phyloP scores from a whole-genome alignment of 2,329 filamentous ascomycete genomes.

The Tolypocladium guangdongense region DNA sequence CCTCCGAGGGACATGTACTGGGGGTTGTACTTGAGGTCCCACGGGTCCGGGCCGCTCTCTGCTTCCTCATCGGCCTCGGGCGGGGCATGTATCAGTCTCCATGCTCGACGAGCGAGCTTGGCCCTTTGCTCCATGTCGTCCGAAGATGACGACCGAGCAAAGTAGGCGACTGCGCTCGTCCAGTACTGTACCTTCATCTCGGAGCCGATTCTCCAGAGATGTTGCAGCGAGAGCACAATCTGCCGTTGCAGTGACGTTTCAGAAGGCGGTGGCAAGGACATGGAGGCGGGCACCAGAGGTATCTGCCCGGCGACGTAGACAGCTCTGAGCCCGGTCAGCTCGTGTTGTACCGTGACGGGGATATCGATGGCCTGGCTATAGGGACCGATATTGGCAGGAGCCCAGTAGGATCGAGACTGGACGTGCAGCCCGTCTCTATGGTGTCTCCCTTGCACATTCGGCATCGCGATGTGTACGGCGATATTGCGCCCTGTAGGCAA shows the following conservation, averaged over 20 bases:
- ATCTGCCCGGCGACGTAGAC: slow-evolving; percentile 84
- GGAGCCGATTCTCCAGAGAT: slow-evolving; percentile 72
- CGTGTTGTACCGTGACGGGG: slow-evolving; percentile 12
- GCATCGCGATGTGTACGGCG: slow-evolving; percentile 43
- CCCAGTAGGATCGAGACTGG: slow-evolving; percentile 92
- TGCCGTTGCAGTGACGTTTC: slow-evolving; percentile 41
- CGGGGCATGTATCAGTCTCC: slow-evolving; percentile 33
- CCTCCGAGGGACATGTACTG: slow-evolving; percentile 31
- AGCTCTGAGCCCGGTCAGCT: slow-evolving; percentile 15
- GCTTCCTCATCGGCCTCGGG: slow-evolving; percentile 36
- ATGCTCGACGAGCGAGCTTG: slow-evolving; percentile 32
- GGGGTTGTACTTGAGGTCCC: slow-evolving; percentile 53
- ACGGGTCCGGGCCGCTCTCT: slow-evolving; percentile 49
- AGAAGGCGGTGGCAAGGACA: slow-evolving; percentile 43
- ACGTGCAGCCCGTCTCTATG: slow-evolving; percentile 65
- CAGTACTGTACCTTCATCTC: slow-evolving; percentile 65
- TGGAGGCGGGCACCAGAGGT: slow-evolving; percentile 69
- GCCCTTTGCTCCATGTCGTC: slow-evolving; percentile 24
- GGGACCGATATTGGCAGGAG: slow-evolving; percentile 91
- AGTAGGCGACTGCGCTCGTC: slow-evolving; percentile 65
- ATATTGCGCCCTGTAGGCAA: slow-evolving; percentile 51
- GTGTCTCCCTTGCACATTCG: slow-evolving; percentile 13
- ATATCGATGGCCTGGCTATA: slow-evolving; percentile 80
- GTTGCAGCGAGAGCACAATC: slow-evolving; percentile 67
- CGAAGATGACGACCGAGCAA: slow-evolving; percentile 32